Percentiles rank a stretch among this genome's conserved stretches.
Evolutionary conservation across 352 stramenopile species (phyloP).

Genomic region (Pythium brachiatum): DNA sequence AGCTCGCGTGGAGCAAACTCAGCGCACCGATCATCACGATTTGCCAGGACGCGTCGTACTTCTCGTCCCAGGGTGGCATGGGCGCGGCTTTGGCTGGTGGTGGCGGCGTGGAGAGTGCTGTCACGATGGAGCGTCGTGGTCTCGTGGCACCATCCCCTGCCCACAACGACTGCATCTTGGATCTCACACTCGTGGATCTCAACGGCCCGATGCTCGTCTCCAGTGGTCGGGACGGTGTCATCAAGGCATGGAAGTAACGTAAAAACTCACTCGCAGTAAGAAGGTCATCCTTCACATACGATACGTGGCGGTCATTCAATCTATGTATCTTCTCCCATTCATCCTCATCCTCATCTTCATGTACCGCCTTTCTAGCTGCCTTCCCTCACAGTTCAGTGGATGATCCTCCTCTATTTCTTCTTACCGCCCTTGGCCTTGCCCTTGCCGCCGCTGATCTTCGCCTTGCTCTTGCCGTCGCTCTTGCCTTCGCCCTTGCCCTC

Average conservation of each 20-base stretch:
- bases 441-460: constrained; percentile 7
- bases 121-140: constrained; percentile 87
- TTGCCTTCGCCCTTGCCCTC: constrained; percentile 15
- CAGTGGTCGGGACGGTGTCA: constrained; percentile 92
- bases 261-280: not conserved
- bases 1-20: constrained; percentile 87
- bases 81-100: constrained; percentile 41
- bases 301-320: not conserved
- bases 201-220: constrained; percentile 91
- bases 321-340: constrained; percentile 4
- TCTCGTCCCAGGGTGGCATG: constrained; percentile 47
- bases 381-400: too few relatives aligned
- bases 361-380: too few relatives aligned
- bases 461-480: constrained; percentile 28
- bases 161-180: constrained; percentile 94
- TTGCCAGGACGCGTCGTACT: constrained; percentile 81
- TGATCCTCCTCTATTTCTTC: constrained; percentile 1
- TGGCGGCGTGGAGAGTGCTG: constrained; percentile 63
- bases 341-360: not conserved
- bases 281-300: not conserved
- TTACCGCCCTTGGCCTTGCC: constrained; percentile 13
- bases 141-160: constrained; percentile 81
- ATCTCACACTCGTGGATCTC: constrained; percentile 94
- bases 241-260: constrained; percentile 95
- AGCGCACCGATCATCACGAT: constrained; percentile 80